These are phyloP conservation scores for Fraxinus pennsylvanica DNA, from an alignment of 257 asterid genomes.

Conservation along the genomic window DNA sequence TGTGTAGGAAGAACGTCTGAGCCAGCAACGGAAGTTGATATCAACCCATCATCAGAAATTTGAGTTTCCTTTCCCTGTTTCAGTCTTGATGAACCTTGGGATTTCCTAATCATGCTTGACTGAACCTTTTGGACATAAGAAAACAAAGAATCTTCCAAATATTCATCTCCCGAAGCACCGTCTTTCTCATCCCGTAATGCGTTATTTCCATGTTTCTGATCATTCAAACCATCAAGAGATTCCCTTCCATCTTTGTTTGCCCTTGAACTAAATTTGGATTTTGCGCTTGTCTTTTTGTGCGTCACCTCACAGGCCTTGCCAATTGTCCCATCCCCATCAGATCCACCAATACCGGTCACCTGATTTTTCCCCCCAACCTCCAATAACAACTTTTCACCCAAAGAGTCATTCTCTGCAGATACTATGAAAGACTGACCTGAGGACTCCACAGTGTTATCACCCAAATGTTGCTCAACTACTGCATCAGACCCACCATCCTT, in stretches of 20 bases:
- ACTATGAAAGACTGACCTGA: conserved; percentile 34
- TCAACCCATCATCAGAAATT: conserved; percentile 37
- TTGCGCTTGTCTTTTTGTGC: conserved; percentile 43
- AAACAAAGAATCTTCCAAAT: conserved; percentile 69
- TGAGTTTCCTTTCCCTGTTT: conserved; percentile 47
- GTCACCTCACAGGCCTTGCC: conserved; percentile 34
- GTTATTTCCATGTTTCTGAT: conserved; percentile 28
- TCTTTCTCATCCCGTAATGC: conserved; percentile 35
- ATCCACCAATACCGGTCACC: conserved; percentile 37
- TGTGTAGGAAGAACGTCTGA: conserved; percentile 29
- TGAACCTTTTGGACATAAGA: conserved; percentile 60
- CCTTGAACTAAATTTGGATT: conserved; percentile 38
- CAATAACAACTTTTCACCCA: conserved; percentile 29
- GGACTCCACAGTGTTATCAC: conserved; percentile 33
- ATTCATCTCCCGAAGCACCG: conserved; percentile 39
- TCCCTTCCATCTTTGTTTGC: conserved; percentile 28
- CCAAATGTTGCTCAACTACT: conserved; percentile 30
- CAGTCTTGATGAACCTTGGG: conserved; percentile 43
- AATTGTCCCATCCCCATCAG: conserved; percentile 34
- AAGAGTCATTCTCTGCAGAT: conserved; percentile 28
- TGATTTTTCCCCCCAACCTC: conserved; percentile 33
- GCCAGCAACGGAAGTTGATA: conserved; percentile 36
- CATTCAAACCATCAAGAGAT: conserved; percentile 30
- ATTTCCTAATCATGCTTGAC: conserved; percentile 49
- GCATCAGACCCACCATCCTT: conserved; percentile 50